Base-by-base conservation (phyloP, 495 filamentous ascomycete genomes). In the Schizothecium vesticola region DNA sequence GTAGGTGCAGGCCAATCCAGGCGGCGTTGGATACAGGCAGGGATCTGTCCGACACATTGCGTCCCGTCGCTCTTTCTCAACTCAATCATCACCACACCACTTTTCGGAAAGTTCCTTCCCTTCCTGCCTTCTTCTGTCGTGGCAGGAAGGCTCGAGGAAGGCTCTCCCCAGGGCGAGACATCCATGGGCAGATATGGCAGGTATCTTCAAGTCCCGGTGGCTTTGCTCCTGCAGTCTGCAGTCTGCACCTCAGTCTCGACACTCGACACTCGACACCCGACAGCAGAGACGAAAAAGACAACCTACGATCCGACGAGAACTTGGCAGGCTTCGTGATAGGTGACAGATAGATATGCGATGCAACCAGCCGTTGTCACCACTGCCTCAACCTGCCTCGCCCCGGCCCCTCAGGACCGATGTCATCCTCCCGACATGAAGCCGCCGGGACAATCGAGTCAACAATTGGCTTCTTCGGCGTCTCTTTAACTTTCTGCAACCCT, bases 281-380 rank as follows among this genome's bases (percentile, higher is more conserved):
- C 28, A 66, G 57, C 6, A 24, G 25, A 13, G 31, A 57, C 63
- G 10, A 11, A 33, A 33, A 13, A 33, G 2, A 33, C 31, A 33
- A 33, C n/a, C n/a, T n/a, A n/a, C 10, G 11, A 33, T 33, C 63
- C 63, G 63, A 66, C 64, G 64, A 66, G 29, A 66, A 66, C 64
- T 60, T 59, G 60, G 60, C 64, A 56, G 64, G 64, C 59, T 26
- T 22, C n/a, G 19, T 23, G 31, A 33, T 33, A 13, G 31, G 31
- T 33, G 31, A 33, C 28, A 29, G 28, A 43, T n/a, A 12, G 56
- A 43, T 21, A 31, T 66, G 62, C 62, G 13, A 43, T 8, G 25
- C 56, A 31, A 66, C 56, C 57, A 33, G 43, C 57, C 26, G 23
- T 60, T 23, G 56, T 60, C 64, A 26, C 64, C 28, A 6, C 24